Base-by-base conservation (phyloP, 805 yeast species). In the Nakazawaea laoshanensis region DNA sequence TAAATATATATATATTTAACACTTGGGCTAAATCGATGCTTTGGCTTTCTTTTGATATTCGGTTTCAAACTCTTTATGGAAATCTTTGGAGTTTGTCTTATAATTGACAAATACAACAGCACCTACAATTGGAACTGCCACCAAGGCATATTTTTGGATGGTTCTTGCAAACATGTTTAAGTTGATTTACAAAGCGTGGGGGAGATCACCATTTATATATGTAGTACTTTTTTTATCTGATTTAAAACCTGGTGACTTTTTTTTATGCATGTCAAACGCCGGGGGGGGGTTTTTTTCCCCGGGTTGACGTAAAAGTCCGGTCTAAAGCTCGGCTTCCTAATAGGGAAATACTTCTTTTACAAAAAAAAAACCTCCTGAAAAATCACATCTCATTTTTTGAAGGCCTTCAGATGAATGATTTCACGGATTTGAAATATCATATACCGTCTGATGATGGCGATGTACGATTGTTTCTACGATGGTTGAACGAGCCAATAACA, bases 371-470 rank as follows among this genome's bases (percentile, higher is more conserved):
- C n/a, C n/a, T n/a, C n/a, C n/a, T n/a, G n/a, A n/a, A n/a, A n/a
- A n/a, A n/a, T n/a, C n/a, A n/a, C n/a, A n/a, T n/a, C n/a, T n/a
- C n/a, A n/a, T n/a, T n/a, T n/a, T n/a, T n/a, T n/a, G n/a, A n/a
- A n/a, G 19, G 19, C 21, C 30, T 10, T 11, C 14, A 10, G 31
- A n/a, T 22, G 30, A 30, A 22, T 11, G 48, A 46, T n/a, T n/a
- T n/a, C n/a, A n/a, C n/a, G n/a, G n/a, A n/a, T 28, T 16, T 43
- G 30, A 25, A 36, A 14, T 41, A 35, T 17, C 42, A 38, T 17
- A 63, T 78, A 0, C 92, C 94, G 8, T 75, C 85, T 0, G 59
- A 65, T 17, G 94, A 85, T 45, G 70, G 55, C 1, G 77, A 74
- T 6, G 92, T 86, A 6, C 62, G 70, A 29, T 42, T 37, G 9